phyloP scores from a whole-genome alignment of 1,284 basidiomycete genomes.

The Ceraceosorus bombacis region DNA sequence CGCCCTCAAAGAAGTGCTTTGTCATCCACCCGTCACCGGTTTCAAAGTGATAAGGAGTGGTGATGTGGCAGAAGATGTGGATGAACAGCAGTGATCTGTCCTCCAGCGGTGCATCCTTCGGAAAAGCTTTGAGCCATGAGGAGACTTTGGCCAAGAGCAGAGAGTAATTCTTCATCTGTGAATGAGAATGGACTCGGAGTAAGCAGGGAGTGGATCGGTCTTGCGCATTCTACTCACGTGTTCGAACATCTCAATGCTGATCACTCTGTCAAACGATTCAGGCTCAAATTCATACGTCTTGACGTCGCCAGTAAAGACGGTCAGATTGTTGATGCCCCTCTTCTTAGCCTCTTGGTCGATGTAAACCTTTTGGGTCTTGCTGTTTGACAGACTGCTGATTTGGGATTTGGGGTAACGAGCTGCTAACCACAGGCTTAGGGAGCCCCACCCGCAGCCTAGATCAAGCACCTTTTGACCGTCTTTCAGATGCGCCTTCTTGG shows the following conservation, averaged over 20 bases:
- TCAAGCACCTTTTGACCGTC: constrained; percentile 66
- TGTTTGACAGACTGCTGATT: constrained; percentile 65
- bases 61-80: constrained; percentile 65
- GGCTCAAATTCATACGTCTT: constrained; percentile 59
- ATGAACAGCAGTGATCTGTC: constrained; percentile 59
- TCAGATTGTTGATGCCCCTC: constrained; percentile 58
- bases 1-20: constrained; percentile 66
- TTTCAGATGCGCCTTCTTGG: constrained; percentile 59
- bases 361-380: constrained; percentile 62
- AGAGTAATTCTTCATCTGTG: constrained; percentile 54
- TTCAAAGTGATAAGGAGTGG: constrained; percentile 62
- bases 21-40: constrained; percentile 65
- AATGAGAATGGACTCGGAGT: background rate
- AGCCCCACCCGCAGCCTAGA: constrained; percentile 71
- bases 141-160: constrained; percentile 61
- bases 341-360: constrained; percentile 59
- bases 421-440: constrained; percentile 63
- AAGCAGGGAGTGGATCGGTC: too few relatives aligned
- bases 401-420: constrained; percentile 65
- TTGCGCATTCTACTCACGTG: constrained; percentile 56
- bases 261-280: constrained; percentile 60
- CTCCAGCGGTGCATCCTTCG: constrained; percentile 39
- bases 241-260: constrained; percentile 77
- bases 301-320: constrained; percentile 64
- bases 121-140: constrained; percentile 59